A percentile compares a stretch with the other conserved stretches of the same genome.
Evolutionary conservation across 106 monocot genomes (phyloP).

Genomic region (Agapanthus africanus): DNA sequence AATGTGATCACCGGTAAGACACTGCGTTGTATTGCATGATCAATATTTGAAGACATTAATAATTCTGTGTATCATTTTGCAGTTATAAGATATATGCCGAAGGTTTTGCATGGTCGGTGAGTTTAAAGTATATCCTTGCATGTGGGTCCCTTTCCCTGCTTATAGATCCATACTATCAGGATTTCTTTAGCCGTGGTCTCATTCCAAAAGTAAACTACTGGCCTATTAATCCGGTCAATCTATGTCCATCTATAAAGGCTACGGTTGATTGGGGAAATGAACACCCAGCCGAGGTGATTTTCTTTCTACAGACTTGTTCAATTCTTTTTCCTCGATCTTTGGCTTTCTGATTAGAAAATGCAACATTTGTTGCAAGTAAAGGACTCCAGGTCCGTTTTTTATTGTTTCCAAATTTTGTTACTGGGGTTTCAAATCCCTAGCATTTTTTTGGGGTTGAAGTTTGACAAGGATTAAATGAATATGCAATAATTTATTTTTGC

Average conservation of each 20-base stretch:
- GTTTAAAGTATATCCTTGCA: slow-evolving; percentile 60
- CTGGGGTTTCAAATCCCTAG: too few relatives aligned
- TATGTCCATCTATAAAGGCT: slow-evolving; percentile 39
- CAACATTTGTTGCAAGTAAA: too few relatives aligned
- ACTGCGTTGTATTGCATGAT: neutral
- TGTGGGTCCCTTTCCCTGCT: slow-evolving; percentile 53
- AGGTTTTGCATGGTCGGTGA: slow-evolving; percentile 74
- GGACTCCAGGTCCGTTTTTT: too few relatives aligned
- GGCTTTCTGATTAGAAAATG: too few relatives aligned
- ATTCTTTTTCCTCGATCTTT: too few relatives aligned
- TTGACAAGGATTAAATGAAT: too few relatives aligned
- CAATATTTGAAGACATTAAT: neutral
- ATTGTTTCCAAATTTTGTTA: too few relatives aligned
- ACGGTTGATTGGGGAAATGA: slow-evolving; percentile 51
- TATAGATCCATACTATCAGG: slow-evolving; percentile 46
- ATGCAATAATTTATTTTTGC: too few relatives aligned
- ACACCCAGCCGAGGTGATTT: slow-evolving; percentile 16
- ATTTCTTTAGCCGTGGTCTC: slow-evolving; percentile 55
- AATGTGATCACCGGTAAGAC: slow-evolving; percentile 50
- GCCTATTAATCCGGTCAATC: slow-evolving; percentile 13
- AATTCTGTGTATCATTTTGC: slow-evolving; percentile 3
- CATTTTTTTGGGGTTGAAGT: too few relatives aligned
- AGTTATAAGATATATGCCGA: slow-evolving; percentile 69
- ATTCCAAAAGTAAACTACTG: slow-evolving; percentile 32
- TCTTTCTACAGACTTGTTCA: too few relatives aligned